Conservation (phyloP, 352 stramenopile genomes). For the Elongisporangium prolatum region DNA sequence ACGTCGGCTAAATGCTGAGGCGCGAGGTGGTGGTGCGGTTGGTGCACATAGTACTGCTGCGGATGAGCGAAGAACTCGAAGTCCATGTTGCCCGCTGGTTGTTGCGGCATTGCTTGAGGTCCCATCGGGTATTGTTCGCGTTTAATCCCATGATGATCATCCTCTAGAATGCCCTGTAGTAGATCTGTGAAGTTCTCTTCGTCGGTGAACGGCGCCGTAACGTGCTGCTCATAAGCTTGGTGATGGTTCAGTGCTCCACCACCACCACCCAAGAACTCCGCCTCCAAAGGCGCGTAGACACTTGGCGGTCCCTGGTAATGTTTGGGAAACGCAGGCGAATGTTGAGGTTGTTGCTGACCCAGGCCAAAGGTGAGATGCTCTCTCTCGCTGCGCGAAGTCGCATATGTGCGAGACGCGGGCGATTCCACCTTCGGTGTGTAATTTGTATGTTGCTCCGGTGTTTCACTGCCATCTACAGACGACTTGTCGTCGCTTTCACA, state of each 20-base stretch:
- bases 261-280: constrained; percentile 12
- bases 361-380: not conserved
- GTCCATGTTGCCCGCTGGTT: constrained; percentile 15
- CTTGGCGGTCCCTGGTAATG: constrained; percentile 4
- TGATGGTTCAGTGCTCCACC: not conserved
- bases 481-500: constrained; percentile 26
- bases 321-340: not conserved
- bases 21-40: constrained; percentile 1
- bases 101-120: constrained; percentile 11
- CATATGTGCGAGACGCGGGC: not conserved
- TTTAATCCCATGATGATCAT: constrained; percentile 22
- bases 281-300: constrained; percentile 20
- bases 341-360: not conserved
- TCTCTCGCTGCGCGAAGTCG: not conserved
- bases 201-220: constrained; percentile 43
- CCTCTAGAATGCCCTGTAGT: constrained; percentile 65
- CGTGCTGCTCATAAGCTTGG: constrained; percentile 48
- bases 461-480: not conserved
- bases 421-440: not conserved
- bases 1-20: not conserved
- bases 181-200: constrained; percentile 69
- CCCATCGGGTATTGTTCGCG: constrained; percentile 10
- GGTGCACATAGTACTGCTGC: constrained; percentile 1
- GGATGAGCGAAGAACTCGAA: constrained; percentile 21
- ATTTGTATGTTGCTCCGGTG: not conserved